Evolutionary conservation across 345 rosid genomes (phyloP).

Genomic region (Brassica juncea): DNA sequence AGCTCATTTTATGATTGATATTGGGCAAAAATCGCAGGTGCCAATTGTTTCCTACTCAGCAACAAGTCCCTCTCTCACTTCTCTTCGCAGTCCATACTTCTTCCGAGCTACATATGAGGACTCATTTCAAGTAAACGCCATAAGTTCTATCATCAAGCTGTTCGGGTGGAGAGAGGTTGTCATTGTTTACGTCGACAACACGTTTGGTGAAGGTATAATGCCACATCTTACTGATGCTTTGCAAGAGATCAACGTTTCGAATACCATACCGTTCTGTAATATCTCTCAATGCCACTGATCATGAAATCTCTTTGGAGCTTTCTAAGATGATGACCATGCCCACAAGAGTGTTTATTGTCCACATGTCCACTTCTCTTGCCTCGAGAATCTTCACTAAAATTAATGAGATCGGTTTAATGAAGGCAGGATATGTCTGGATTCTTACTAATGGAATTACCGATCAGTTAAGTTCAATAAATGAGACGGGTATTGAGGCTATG

Average conservation of each 20-base stretch:
- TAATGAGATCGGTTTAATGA: background rate
- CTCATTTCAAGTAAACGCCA: background rate
- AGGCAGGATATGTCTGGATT: background rate
- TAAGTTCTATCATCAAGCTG: background rate
- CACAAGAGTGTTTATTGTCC: background rate
- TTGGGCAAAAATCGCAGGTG: background rate
- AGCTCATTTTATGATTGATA: background rate
- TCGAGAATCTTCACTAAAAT: background rate
- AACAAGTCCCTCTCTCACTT: background rate
- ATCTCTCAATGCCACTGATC: background rate
- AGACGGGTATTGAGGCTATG: background rate
- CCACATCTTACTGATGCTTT: background rate
- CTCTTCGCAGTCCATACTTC: constrained; percentile 3
- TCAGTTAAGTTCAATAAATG: background rate
- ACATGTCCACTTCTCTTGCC: background rate
- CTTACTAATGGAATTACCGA: background rate
- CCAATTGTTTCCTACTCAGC: background rate
- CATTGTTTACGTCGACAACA: background rate
- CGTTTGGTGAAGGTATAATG: constrained; percentile 1
- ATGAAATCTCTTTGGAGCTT: background rate
- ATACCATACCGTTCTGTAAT: background rate
- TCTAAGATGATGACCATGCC: background rate
- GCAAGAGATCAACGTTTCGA: background rate
- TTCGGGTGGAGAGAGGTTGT: background rate
- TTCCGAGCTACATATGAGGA: background rate